Base-by-base conservation (phyloP, 73 alveolate species). In the Stentor coeruleus region DNA sequence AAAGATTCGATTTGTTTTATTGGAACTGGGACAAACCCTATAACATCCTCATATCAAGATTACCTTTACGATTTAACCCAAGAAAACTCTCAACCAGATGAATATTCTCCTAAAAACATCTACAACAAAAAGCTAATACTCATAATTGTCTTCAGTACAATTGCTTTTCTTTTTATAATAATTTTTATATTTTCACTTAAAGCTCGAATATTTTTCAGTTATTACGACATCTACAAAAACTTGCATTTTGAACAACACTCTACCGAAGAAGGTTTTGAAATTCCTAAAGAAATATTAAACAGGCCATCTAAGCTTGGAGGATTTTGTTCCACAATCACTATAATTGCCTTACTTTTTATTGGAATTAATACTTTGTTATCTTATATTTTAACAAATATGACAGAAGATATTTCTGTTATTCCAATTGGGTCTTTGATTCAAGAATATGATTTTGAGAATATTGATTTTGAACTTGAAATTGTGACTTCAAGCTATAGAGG, bases 191-290 rank as follows among this genome's bases (percentile, higher is more conserved):
- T 49, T 49, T 6, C 6, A 6, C 20, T 6, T 6, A 6, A 20
- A 6, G 66, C 20, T 20, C 6, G 66, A 20, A 49, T 49, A 6
- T 49, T 49, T 20, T 11, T 49, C 28, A 49, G 66, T 20, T 49
- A 49, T 20, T 49, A 49, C 66, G 66, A 49, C 66, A 49, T 49
- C 66, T 49, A 49, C 66, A 49, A 49, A 20, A 49, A 49, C 66
- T 11, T 11, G 28, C 66, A 49, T 20, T 6, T 49, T 20, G 66
- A 49, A 49, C 6, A 49, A 20, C 28, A 11, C 66, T 49, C 28
- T 49, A 20, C 6, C 20, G 66, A 49, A 49, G 20, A 49, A 11
- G 66, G 66, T 11, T 6, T 11, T 11, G 28, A 11, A 49, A 20
- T 49, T 20, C 66, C 66, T 20, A 49, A 49, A 20, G 6, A 6